phyloP scores from a whole-genome alignment of 1,284 basidiomycete species.

The Amylostereum chailletii region DNA sequence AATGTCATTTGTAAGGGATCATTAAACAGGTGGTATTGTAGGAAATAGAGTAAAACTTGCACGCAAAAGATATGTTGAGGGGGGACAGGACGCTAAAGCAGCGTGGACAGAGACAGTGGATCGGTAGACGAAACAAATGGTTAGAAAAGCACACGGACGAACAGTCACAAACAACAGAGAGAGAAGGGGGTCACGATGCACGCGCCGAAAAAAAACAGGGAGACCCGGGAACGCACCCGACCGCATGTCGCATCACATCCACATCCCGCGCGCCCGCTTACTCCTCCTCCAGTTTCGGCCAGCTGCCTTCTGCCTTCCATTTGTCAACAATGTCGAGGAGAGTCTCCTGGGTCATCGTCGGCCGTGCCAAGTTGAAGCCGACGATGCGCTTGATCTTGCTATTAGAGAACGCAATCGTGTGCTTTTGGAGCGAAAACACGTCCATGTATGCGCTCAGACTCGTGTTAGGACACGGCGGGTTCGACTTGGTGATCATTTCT shows the following conservation, averaged over 20 bases:
- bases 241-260: slow-evolving; percentile 6
- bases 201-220: neutral
- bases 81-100: neutral
- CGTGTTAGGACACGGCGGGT: slow-evolving; percentile 69
- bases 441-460: slow-evolving; percentile 82
- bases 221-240: neutral
- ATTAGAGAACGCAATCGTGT: slow-evolving; percentile 56
- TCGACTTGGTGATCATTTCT: slow-evolving; percentile 68
- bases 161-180: neutral
- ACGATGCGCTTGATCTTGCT: slow-evolving; percentile 66
- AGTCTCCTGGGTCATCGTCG: slow-evolving; percentile 54
- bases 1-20: neutral
- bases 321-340: slow-evolving; percentile 71
- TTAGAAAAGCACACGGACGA: neutral
- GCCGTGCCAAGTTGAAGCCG: slow-evolving; percentile 61
- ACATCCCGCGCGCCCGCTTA: slow-evolving; percentile 3
- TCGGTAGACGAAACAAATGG: slow-evolving; percentile 1
- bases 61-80: neutral
- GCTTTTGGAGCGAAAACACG: slow-evolving; percentile 60
- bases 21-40: neutral
- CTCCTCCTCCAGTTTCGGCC: slow-evolving; percentile 41
- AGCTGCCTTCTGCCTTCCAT: slow-evolving; percentile 68
- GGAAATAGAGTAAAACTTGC: neutral
- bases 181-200: neutral
- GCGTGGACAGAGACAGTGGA: too few relatives aligned